Evolutionary conservation across 1,284 basidiomycete genomes (phyloP).

Genomic region (Schizopora paradoxa): DNA sequence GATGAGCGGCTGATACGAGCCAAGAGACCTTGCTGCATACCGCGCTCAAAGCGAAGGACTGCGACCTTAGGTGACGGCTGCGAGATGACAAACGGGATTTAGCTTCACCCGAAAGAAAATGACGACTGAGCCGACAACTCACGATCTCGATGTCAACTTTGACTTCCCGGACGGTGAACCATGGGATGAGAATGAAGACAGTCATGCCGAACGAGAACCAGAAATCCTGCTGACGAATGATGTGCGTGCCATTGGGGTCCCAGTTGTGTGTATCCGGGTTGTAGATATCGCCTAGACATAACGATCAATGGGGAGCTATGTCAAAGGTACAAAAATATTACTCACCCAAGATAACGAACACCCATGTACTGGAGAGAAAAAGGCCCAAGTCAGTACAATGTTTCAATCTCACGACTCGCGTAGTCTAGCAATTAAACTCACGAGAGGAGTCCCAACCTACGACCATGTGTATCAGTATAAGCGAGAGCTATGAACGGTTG

Average conservation of each 20-base stretch:
- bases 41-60: conserved; percentile 59
- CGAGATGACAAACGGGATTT: neutral
- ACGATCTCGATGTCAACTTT: conserved; percentile 40
- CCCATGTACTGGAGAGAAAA: conserved; percentile 27
- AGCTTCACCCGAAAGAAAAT: neutral
- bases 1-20: conserved; percentile 61
- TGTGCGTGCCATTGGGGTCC: conserved; percentile 32
- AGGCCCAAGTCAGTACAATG: conserved; percentile 10
- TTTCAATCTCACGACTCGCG: neutral
- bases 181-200: conserved; percentile 37
- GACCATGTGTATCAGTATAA: conserved; percentile 15
- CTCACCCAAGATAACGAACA: conserved; percentile 37
- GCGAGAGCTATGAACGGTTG: conserved; percentile 5
- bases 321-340: neutral
- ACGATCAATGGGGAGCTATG: neutral
- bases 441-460: conserved; percentile 51
- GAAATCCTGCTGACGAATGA: conserved; percentile 40
- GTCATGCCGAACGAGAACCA: conserved; percentile 42
- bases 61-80: conserved; percentile 67
- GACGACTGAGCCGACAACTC: conserved; percentile 18
- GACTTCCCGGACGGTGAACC: conserved; percentile 39
- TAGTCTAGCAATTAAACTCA: conserved; percentile 28
- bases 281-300: conserved; percentile 32
- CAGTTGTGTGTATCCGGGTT: conserved; percentile 35
- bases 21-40: conserved; percentile 67